Percentiles rank a stretch among this genome's conserved stretches.
These are phyloP conservation scores for Pseudisothecium myosuroides DNA, from an alignment of 225 moss, liverwort and hornwort species.

Conservation along the genomic window DNA sequence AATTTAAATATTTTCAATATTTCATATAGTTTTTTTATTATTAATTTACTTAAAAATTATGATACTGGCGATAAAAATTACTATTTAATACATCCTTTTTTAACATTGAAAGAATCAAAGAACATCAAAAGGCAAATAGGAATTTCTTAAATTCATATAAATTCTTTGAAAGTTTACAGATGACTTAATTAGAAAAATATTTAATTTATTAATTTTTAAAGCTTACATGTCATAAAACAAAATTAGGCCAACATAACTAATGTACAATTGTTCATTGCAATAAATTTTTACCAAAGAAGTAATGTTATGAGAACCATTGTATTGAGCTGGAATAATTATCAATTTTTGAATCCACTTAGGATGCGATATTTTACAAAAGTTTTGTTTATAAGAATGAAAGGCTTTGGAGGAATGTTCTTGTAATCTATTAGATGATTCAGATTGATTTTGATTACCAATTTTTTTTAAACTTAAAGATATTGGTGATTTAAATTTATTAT, in stretches of 20 bases:
- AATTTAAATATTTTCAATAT: neutral
- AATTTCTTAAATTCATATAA: neutral
- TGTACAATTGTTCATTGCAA: neutral
- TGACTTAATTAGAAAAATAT: too few species aligned
- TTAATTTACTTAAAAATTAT: neutral
- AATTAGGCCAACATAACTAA: neutral
- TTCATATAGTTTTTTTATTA: too few species aligned
- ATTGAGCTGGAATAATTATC: slow-evolving; percentile 1
- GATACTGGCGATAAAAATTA: too few species aligned
- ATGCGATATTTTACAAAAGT: neutral
- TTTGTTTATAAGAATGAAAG: neutral
- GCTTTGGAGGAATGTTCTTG: neutral
- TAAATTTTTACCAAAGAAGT: neutral
- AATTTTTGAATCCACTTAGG: slow-evolving; percentile 19
- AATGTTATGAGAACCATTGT: neutral
- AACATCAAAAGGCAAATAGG: neutral
- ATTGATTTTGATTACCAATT: neutral
- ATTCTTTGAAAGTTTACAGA: too few species aligned
- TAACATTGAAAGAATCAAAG: too few species aligned
- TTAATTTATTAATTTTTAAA: neutral
- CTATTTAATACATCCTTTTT: neutral
- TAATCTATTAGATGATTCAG: neutral
- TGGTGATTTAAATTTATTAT: neutral
- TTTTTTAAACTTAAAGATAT: neutral
- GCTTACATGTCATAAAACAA: too few species aligned